Base-by-base conservation (phyloP, 2,329 filamentous ascomycete genomes). In the Dothidotthia symphoricarpi region DNA sequence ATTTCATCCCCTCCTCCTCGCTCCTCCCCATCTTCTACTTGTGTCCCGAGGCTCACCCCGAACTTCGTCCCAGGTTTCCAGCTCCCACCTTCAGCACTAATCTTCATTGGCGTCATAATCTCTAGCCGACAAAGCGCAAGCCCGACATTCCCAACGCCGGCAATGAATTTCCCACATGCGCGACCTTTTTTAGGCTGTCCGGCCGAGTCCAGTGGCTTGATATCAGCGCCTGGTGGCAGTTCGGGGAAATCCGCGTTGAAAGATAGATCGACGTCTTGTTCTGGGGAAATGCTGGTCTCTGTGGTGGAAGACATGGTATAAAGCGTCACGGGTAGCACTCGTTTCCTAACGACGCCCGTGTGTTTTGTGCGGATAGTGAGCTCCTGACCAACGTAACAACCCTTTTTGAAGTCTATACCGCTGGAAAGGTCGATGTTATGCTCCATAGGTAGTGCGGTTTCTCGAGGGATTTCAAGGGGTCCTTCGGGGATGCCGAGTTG, bases 301-400 rank as follows among this genome's bases (percentile, higher is more conserved):
- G 19, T 22, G 5, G 19, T 6, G 5, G 19, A 5, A 22, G 5
- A 9, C 19, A 22, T 9, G 9, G 54, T 16, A 64, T 91, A 93
- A 12, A 96, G 59, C 49, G 85, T 70, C 24, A 91, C 82, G 0
- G 93, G 93, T 35, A 98, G 66, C 33, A 97, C 81, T 33, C 93
- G 78, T 75, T 96, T 95, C 45, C 93, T 78, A 27, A 98, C 88
- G 12, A 98, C 88, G 15, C 93, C 93, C 10, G 86, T 90, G 68
- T 98, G 93, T 64, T 90, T 85, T 1, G 93, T 98, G 28, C 93
- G 84, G 50, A 97, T 95, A 1, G 93, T 97, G 48, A 98, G 77
- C 67, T 98, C 93, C 69, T 98, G 93, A 0, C 93, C 93, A 6
- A 97, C 81, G 67, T 98, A 98, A 69, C 93, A 98, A 6, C 93